phyloP scores from a whole-genome alignment of 2,329 filamentous ascomycete species.

The Aspergillus awamori region DNA sequence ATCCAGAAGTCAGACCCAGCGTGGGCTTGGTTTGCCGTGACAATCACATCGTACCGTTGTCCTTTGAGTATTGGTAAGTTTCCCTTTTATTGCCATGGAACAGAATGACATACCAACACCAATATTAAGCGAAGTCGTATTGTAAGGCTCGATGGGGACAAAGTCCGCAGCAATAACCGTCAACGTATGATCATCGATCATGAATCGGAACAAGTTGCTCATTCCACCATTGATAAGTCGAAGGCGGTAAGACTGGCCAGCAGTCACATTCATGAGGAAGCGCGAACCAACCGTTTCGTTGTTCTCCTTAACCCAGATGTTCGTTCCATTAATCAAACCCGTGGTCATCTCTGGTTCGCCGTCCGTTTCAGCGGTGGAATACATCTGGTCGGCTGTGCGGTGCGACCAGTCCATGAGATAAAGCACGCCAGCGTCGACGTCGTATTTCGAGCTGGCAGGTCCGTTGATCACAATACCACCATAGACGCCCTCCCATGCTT shows the following conservation, averaged over 20 bases:
- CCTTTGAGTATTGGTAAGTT: neutral
- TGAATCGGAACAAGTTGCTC: neutral
- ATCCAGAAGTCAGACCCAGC: neutral
- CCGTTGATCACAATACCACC: constrained; percentile 47
- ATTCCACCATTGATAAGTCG: neutral
- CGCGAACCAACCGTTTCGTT: neutral
- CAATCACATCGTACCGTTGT: neutral
- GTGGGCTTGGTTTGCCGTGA: neutral
- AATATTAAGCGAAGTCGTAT: neutral
- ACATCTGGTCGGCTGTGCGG: neutral
- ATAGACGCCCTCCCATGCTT: constrained; percentile 57
- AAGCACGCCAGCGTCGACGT: neutral
- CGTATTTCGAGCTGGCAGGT: neutral
- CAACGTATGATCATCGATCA: neutral
- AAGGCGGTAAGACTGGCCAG: neutral
- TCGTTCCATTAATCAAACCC: neutral
- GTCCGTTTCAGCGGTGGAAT: neutral
- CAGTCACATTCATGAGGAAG: constrained; percentile 2
- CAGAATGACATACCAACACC: neutral
- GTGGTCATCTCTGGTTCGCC: neutral
- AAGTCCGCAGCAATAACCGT: neutral
- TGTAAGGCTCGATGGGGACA: neutral
- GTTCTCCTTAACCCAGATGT: neutral
- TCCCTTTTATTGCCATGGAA: neutral
- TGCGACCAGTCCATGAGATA: neutral